phyloP scores from a whole-genome alignment of 148 eudicot species.

The Vaccinium corymbosum region DNA sequence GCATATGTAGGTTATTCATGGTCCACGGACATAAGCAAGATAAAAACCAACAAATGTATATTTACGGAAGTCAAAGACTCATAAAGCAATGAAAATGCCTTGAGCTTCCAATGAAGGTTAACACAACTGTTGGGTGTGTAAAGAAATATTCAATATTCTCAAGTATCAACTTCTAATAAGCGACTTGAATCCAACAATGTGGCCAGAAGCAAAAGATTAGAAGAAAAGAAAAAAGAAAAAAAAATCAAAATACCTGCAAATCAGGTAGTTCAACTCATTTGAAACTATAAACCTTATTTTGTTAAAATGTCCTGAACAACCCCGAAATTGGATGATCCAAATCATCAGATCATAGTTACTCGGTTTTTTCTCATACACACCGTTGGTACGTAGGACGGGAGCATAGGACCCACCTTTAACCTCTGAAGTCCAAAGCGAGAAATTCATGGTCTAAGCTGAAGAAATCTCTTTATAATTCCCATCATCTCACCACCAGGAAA shows the following conservation, averaged over 20 bases:
- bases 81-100: neutral
- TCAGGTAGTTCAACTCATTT: neutral
- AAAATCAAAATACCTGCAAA: neutral
- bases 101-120: neutral
- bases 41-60: neutral
- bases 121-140: neutral
- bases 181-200: neutral
- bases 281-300: neutral
- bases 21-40: neutral
- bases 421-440: neutral
- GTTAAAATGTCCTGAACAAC: neutral
- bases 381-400: neutral
- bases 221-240: too few species aligned
- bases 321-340: neutral
- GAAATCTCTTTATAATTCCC: slow-evolving; percentile 72
- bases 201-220: neutral
- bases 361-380: neutral
- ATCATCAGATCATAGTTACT: neutral
- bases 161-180: neutral
- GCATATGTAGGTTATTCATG: neutral
- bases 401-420: neutral
- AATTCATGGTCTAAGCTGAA: slow-evolving; percentile 40
- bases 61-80: neutral
- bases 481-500: slow-evolving; percentile 97
- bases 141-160: neutral